Base-by-base conservation (phyloP, 345 rosid species). In the Salix suchowensis region DNA sequence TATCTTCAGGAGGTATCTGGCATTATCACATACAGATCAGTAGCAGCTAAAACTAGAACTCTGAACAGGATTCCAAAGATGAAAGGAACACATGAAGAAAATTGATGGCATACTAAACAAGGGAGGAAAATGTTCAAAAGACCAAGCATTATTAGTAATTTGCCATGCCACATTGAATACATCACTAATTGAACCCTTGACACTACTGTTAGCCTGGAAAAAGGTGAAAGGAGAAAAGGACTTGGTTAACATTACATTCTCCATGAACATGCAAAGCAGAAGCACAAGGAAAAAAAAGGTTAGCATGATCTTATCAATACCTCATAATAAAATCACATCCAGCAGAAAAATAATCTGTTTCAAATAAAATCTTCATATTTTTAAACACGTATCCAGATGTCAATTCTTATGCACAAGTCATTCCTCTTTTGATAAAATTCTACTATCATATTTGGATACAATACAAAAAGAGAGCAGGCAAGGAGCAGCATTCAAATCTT, bases 1-100 rank as follows among this genome's bases (percentile, higher is more conserved):
- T 94, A 76, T 94, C 99, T 84, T 87, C 92, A 13, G 94, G 90
- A 77, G 98, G 82, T 83, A 96, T 96, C 99, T 96, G 79, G 60
- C 30, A 67, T 24, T 30, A 39, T 24, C 28, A 77, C 5, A 18
- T n/a, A 26, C 32, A 70, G 28, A n/a, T 58, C 14, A 58, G 64
- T 58, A 58, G 64, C 28, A 58, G 12, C 26, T n/a, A 58, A 58
- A 9, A n/a, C 28, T 23, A 58, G 64, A 58, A 66, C 40, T 16
- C 23, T 66, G 69, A 34, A 30, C 19, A 66, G 14, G 28, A 66
- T 66, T 66, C 23, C 69, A 36, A 62, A 30, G 23, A 19, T 36
- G 11, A 34, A 66, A 21, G 23, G 5, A 10, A 36, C 13, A 36
- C 46, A 34, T 0, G n/a, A 18, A 66, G 69, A 30, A 19, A 66